A percentile compares a stretch with the other conserved stretches of the same genome.
phyloP scores from a whole-genome alignment of 2,329 filamentous ascomycete genomes.

The Aspergillus unguis region DNA sequence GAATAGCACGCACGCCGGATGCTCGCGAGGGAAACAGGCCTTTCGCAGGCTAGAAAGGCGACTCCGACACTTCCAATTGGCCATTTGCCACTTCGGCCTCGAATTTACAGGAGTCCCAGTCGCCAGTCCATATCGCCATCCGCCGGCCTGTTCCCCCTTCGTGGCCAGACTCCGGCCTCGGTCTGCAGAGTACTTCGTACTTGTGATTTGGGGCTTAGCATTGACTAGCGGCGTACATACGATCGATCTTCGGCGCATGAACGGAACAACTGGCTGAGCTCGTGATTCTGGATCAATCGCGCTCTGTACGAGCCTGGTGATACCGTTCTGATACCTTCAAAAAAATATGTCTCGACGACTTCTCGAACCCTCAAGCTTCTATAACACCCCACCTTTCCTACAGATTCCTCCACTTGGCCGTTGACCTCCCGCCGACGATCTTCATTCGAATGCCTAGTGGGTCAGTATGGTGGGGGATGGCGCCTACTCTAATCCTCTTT shows the following conservation, averaged over 20 bases:
- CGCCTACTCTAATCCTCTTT: slow-evolving; percentile 23
- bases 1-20: neutral
- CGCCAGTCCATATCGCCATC: neutral
- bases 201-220: slow-evolving; percentile 7
- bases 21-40: neutral
- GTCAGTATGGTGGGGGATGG: slow-evolving; percentile 20
- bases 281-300: neutral
- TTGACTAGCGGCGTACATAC: neutral
- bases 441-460: slow-evolving; percentile 15
- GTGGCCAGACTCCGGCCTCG: neutral
- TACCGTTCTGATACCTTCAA: neutral
- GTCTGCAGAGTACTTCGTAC: neutral
- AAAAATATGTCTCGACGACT: neutral
- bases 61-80: slow-evolving; percentile 15
- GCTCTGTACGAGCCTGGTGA: neutral
- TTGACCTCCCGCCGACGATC: slow-evolving; percentile 13
- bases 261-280: neutral
- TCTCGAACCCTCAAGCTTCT: neutral
- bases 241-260: slow-evolving; percentile 4
- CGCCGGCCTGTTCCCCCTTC: neutral
- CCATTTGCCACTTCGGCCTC: neutral
- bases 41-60: neutral
- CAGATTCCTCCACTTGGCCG: slow-evolving; percentile 1
- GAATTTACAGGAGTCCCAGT: too few species aligned
- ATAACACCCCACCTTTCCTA: neutral